Evolutionary conservation across 106 monocot species (phyloP), one percentile per base, ranked within the genome.

Genomic region (Allium fistulosum): DNA sequence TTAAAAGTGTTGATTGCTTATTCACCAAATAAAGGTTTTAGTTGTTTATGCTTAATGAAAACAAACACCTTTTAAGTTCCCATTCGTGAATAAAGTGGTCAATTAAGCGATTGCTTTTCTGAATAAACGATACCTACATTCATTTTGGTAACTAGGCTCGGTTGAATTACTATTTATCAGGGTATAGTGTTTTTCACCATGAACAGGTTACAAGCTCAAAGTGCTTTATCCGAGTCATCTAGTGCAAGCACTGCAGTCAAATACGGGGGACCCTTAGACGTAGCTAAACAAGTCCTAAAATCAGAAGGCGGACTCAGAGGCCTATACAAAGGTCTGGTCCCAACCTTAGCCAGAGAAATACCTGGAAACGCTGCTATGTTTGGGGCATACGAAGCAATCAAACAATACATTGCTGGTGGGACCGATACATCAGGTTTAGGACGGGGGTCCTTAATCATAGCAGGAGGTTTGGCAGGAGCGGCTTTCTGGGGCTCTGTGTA

Each of bases 341-440:
- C 95, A 15, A 96, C 95, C 3, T 16, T 96, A 10, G 95, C 76
- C 4, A 81, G 91, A 16, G 95, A 96, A 63, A 78, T 91, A 2
- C 95, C 95, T 6, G 95, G 91, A 17, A 96, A 96, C 62, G 95
- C 95, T n/a, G 57, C 65, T 0, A 87, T 91, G 91, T 96, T 96
- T 62, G 95, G 95, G 16, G 85, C 91, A 26, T 96, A 96, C 37
- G 91, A 96, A 76, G 80, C 75, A 9, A 47, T 88, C 18, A 96
- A 96, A 68, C 81, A 88, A 71, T 75, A 52, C 61, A 26, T 91
- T 9, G 91, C 91, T 4, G 85, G 95, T 2, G 85, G 91, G 1
- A 17, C 57, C 17, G 88, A 96, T 81, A 86, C 91, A 6, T 91
- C 95, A 18, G 49, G 59, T 12, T 81, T 96, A 0, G 86, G 91